Evolutionary conservation across 2,329 filamentous ascomycete genomes (phyloP).

Genomic region (Fusarium gaditjirri): DNA sequence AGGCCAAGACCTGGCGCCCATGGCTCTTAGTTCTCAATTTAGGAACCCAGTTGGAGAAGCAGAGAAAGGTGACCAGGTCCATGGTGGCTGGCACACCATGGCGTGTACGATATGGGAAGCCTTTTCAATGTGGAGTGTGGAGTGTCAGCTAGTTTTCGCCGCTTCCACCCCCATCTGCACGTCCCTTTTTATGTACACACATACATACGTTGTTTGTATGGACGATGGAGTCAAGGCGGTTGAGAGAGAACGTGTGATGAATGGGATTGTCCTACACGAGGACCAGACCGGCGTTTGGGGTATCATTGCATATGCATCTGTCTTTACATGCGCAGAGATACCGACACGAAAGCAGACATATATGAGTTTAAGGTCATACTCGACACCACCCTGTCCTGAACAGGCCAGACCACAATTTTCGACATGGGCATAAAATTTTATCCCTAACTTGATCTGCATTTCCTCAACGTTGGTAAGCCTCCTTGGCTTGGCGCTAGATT

Average conservation of each 20-base stretch:
- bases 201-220: conserved; percentile 13
- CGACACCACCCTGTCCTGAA: conserved; percentile 11
- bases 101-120: conserved; percentile 25
- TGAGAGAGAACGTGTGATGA: conserved; percentile 44
- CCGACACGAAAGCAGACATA: conserved; percentile 31
- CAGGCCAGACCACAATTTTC: background rate
- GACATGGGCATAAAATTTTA: conserved; percentile 23
- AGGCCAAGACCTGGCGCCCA: conserved; percentile 38
- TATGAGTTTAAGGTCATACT: conserved; percentile 17
- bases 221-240: conserved; percentile 36
- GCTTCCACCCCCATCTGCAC: conserved; percentile 28
- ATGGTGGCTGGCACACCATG: conserved; percentile 37
- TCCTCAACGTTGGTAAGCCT: conserved; percentile 34
- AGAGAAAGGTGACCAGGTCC: conserved; percentile 25
- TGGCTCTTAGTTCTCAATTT: conserved; percentile 42
- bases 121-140: conserved; percentile 29
- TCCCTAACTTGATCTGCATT: conserved; percentile 25
- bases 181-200: conserved; percentile 26
- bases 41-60: conserved; percentile 39
- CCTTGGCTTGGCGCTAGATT: conserved; percentile 31
- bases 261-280: conserved; percentile 41
- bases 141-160: conserved; percentile 33
- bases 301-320: conserved; percentile 44
- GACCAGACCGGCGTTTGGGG: conserved; percentile 40
- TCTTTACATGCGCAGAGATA: conserved; percentile 42